Evolutionary conservation across 345 rosid genomes (phyloP).

Genomic region (Erysimum cheiranthoides): DNA sequence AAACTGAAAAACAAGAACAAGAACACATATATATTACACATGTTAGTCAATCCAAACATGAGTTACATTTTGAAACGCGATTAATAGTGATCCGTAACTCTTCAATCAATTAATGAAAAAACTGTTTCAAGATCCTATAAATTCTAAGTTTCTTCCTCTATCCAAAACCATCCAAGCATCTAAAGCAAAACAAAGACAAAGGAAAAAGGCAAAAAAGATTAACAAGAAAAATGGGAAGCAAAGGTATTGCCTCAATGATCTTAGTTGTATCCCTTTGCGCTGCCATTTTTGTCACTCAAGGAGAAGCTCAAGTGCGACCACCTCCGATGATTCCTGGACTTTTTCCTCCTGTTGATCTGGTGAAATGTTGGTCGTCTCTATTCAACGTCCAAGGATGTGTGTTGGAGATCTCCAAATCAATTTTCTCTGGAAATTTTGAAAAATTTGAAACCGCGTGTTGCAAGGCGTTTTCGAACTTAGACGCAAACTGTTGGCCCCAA

Average conservation of each 20-base stretch:
- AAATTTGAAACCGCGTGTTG: slow-evolving; percentile 23
- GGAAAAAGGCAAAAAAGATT: background rate
- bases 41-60: background rate
- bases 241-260: background rate
- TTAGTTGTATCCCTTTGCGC: background rate
- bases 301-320: background rate
- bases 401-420: slow-evolving; percentile 15
- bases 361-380: slow-evolving; percentile 22
- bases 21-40: background rate
- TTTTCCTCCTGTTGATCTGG: slow-evolving; percentile 1
- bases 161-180: slow-evolving; percentile 13
- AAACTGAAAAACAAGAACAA: slow-evolving; percentile 11
- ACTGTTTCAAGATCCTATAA: background rate
- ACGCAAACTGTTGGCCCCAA: slow-evolving; percentile 24
- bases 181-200: background rate
- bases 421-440: slow-evolving; percentile 12
- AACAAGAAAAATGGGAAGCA: slow-evolving; percentile 7
- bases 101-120: background rate
- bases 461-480: background rate
- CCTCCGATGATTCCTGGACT: background rate
- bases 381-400: slow-evolving; percentile 19
- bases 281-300: background rate
- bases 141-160: slow-evolving; percentile 1
- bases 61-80: background rate
- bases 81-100: background rate